Percentiles rank a stretch among this genome's conserved stretches.
Evolutionary conservation across 2,329 filamentous ascomycete species (phyloP).

Genomic region (Daldinia sp.): DNA sequence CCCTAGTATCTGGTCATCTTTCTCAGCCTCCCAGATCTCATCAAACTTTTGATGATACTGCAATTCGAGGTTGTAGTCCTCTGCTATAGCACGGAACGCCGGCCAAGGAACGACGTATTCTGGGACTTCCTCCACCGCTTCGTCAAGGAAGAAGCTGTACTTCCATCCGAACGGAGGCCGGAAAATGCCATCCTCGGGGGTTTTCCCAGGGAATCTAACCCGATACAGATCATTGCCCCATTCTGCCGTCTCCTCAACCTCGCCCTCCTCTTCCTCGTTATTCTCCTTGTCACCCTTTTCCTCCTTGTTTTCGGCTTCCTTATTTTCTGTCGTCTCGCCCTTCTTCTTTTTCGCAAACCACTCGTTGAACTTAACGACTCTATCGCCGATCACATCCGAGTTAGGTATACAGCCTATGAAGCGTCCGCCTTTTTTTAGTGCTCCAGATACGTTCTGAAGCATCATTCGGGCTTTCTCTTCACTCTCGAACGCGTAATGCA

Average conservation of each 20-base stretch:
- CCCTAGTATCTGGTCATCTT: constrained; percentile 81
- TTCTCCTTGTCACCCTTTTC: constrained; percentile 47
- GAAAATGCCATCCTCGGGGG: constrained; percentile 87
- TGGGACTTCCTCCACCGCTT: constrained; percentile 94
- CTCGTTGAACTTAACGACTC: constrained; percentile 80
- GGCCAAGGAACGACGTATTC: constrained; percentile 99
- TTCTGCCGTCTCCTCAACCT: constrained; percentile 71
- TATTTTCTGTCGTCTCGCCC: constrained; percentile 31
- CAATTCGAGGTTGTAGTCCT: constrained; percentile 95
- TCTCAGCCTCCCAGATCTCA: constrained; percentile 92
- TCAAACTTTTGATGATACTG: constrained; percentile 91
- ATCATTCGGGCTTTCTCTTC: constrained; percentile 90
- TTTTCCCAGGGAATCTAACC: constrained; percentile 85
- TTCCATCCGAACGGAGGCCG: constrained; percentile 97
- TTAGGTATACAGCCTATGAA: constrained; percentile 98
- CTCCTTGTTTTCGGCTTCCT: constrained; percentile 45
- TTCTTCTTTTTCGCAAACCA: constrained; percentile 55
- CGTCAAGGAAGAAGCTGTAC: constrained; percentile 94
- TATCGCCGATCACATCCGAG: constrained; percentile 84
- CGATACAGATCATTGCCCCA: constrained; percentile 96
- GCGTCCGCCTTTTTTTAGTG: constrained; percentile 90
- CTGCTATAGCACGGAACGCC: constrained; percentile 91
- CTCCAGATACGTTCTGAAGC: constrained; percentile 90
- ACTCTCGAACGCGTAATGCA: constrained; percentile 97
- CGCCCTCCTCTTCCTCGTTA: constrained; percentile 61